Base-by-base conservation (phyloP, 306 rosid species). In the Sesbania bispinosa region DNA sequence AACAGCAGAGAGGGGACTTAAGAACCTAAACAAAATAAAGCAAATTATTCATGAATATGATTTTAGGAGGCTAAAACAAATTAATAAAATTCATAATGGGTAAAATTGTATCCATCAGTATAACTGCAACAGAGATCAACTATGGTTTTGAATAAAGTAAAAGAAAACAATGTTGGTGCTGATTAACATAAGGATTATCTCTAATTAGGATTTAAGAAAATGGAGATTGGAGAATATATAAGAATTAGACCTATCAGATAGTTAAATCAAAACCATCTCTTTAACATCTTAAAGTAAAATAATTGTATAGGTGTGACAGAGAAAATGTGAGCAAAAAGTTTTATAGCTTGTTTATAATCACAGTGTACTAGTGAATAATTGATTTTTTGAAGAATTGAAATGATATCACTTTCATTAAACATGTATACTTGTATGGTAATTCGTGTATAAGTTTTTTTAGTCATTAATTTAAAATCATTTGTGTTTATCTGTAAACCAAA, bases 1-100 rank as follows among this genome's bases (percentile, higher is more conserved):
- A 78, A 84, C 85, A 32, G 97, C 91, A 33, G 97, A 83, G 68
- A 93, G 87, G 35, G 98, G 98, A 78, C 92, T 93, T 41, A 88
- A 79, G 72, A 90, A 79, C 92, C 98, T 93, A 78, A 36, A 82
- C 51, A 79, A 75, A 62, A 43, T n/a, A 68, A 50, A 69, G 0
- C 4, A 58, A 36, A n/a, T 59, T 77, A 8, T 59, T 24, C 63
- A 59, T 47, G 15, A 67, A 33, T 32, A 66, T 50, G 35, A 8
- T 48, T 42, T 46, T 21, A 24, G 29, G 42, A 65, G 41, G 43
- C 41, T 7, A 46, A 27, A 45, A 41, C 59, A 57, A 57, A 45
- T 66, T 29, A 29, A 3, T 19, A 53, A 63, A 33, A 19, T 54
- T 27, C 43, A 77, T 10, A 29, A 32, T 45, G 4, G 30, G 36